Conservation (phyloP, 2,329 filamentous ascomycete genomes). For the Botrytis cinerea region DNA sequence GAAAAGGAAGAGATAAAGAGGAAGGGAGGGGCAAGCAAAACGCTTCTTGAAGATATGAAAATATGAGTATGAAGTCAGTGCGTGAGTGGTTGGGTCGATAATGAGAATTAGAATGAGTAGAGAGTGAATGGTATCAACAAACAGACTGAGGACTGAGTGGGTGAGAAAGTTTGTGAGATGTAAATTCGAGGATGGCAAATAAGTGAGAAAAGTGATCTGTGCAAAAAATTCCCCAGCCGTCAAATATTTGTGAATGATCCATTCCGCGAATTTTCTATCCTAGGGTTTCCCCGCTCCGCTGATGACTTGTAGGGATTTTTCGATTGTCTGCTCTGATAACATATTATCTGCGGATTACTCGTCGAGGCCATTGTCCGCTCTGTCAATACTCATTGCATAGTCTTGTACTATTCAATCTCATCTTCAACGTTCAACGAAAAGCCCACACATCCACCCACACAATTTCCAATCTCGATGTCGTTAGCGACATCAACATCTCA, state of each 20-base stretch:
- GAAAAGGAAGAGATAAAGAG: no score
- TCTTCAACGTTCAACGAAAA: neutral
- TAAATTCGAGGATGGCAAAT: no score
- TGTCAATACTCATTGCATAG: neutral
- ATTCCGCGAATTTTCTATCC: no score
- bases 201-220: no score
- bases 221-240: neutral
- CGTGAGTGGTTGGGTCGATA: no score
- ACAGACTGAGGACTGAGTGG: no score
- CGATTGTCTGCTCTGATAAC: neutral
- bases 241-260: neutral
- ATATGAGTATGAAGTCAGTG: no score
- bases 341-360: neutral
- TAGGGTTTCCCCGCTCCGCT: neutral
- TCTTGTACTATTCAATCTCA: neutral
- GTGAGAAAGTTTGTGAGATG: no score
- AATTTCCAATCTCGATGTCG: neutral
- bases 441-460: neutral
- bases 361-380: neutral
- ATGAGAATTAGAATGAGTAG: no score
- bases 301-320: neutral
- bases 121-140: no score
- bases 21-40: no score
- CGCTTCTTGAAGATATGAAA: no score
- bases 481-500: neutral